A percentile compares a stretch with the other conserved stretches of the same genome.
Evolutionary conservation across 805 yeast genomes (phyloP).

Genomic region (Groenewaldozyma tartarivorans): DNA sequence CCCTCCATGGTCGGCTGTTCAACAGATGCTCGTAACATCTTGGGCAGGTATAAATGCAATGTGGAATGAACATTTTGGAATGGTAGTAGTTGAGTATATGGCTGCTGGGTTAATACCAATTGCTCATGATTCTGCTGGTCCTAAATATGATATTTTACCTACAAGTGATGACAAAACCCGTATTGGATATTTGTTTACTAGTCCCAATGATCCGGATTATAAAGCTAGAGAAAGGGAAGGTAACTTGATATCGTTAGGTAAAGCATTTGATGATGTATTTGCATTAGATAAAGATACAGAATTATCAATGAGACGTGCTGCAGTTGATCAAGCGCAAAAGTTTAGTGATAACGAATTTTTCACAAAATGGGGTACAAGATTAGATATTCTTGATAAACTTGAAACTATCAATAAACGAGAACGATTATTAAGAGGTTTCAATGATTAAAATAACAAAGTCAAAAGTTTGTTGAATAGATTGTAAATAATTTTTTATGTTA

Average conservation of each 20-base stretch:
- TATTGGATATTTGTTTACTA: constrained; percentile 75
- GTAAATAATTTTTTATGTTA: no score
- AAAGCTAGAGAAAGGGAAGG: constrained; percentile 27
- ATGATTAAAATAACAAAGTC: constrained; percentile 13
- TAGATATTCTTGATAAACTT: constrained; percentile 16
- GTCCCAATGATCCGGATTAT: constrained; percentile 63
- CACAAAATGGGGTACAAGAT: constrained; percentile 37
- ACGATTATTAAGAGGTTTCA: constrained; percentile 12
- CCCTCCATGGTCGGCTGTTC: constrained; percentile 58
- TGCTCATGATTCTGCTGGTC: constrained; percentile 95
- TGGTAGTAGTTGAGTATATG: constrained; percentile 89
- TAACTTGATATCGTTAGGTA: constrained; percentile 30
- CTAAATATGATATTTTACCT: constrained; percentile 74
- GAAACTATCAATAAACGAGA: constrained; percentile 15
- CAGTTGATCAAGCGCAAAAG: constrained; percentile 31
- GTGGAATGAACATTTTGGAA: constrained; percentile 99
- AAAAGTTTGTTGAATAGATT: no score
- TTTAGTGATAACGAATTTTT: constrained; percentile 58
- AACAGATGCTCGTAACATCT: constrained; percentile 42
- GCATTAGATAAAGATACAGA: constrained; percentile 31
- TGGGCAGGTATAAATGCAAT: constrained; percentile 84
- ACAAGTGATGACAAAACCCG: constrained; percentile 33
- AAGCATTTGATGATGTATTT: constrained; percentile 38
- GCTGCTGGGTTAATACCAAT: constrained; percentile 81
- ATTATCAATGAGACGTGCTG: constrained; percentile 37